Conservation (phyloP, 2,329 filamentous ascomycete genomes). For the Hypomyces perniciosus region DNA sequence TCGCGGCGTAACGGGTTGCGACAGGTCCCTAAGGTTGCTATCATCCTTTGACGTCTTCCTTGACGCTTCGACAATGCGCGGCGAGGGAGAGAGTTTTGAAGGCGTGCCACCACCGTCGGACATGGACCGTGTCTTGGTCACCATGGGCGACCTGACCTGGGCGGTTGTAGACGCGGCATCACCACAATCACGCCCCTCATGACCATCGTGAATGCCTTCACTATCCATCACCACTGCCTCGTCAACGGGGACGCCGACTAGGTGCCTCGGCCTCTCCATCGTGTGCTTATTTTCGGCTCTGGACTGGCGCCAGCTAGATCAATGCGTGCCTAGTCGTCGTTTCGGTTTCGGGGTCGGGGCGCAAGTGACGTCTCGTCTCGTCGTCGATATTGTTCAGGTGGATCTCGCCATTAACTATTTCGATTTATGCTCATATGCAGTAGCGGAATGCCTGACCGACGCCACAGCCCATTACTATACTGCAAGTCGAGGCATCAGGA, state of each 20-base stretch:
- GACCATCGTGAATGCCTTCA: neutral
- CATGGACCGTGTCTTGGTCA: constrained; percentile 54
- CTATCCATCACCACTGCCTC: constrained; percentile 10
- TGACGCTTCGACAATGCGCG: constrained; percentile 48
- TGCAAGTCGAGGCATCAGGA: no score
- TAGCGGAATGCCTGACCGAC: no score
- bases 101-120: constrained; percentile 58
- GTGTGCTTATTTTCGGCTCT: neutral
- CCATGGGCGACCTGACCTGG: constrained; percentile 34
- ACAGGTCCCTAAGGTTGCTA: constrained; percentile 42
- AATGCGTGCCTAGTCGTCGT: neutral
- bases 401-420: no score
- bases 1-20: constrained; percentile 63
- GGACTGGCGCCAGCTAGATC: neutral
- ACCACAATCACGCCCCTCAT: constrained; percentile 1
- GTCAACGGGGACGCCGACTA: constrained; percentile 2
- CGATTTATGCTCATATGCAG: no score
- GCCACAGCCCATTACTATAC: no score
- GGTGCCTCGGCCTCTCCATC: constrained; percentile 9
- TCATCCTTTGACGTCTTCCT: constrained; percentile 61
- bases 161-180: constrained; percentile 6
- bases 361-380: no score
- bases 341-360: no score
- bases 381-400: no score
- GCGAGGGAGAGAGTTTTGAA: constrained; percentile 51